Conservation (phyloP, 2,329 filamentous ascomycete genomes). For the Xylariales sp. region DNA sequence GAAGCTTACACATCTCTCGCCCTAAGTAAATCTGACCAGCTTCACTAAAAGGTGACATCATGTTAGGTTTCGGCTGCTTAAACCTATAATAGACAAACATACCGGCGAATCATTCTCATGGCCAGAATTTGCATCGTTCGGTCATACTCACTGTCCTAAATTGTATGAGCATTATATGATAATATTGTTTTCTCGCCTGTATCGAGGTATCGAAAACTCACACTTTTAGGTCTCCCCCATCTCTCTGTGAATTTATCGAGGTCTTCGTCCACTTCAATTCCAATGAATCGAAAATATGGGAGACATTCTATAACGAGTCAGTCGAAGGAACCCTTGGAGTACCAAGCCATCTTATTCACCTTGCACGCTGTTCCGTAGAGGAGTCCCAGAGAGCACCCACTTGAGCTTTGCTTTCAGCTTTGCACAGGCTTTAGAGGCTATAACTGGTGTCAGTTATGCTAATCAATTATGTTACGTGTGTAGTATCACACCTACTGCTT, state of each 20-base stretch:
- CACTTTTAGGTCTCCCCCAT: constrained; percentile 16
- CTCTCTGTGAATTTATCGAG: constrained; percentile 2
- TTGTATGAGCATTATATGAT: not conserved
- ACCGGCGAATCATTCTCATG: constrained; percentile 34
- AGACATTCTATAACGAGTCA: constrained; percentile 31
- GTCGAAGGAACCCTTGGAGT: not conserved
- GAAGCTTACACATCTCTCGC: constrained; percentile 30
- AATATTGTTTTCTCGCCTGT: not conserved
- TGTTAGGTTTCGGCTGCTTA: not conserved
- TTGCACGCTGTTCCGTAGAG: constrained; percentile 21
- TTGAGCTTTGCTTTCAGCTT: constrained; percentile 24
- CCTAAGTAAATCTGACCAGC: constrained; percentile 27
- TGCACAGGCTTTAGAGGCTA: constrained; percentile 35
- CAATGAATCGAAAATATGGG: constrained; percentile 35
- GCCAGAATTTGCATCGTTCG: constrained; percentile 29
- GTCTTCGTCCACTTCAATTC: constrained; percentile 12
- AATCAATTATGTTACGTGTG: not conserved
- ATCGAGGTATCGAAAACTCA: constrained; percentile 6
- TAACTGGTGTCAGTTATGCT: not conserved
- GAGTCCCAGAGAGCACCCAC: constrained; percentile 37
- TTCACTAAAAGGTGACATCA: constrained; percentile 16
- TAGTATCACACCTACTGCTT: constrained; percentile 20
- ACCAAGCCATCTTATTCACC: constrained; percentile 14
- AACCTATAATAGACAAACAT: constrained; percentile 1
- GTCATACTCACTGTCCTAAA: not conserved